Evolutionary conservation across 83 land plant genomes (phyloP).

Genomic region (Diphasiastrum complanatum): DNA sequence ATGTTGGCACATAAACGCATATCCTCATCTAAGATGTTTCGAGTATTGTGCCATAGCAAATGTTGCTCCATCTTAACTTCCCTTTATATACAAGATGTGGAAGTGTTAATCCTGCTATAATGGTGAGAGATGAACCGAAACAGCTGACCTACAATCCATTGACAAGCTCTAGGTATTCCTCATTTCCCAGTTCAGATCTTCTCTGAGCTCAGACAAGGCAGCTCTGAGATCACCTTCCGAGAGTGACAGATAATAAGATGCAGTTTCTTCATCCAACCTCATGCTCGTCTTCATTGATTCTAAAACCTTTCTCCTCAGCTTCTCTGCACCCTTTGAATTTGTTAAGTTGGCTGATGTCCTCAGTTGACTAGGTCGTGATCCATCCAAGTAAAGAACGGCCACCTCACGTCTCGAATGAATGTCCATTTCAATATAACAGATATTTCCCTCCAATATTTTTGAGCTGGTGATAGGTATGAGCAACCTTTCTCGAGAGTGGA

Average conservation of each 20-base stretch:
- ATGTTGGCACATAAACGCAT: no score
- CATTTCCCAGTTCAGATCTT: slow-evolving; percentile 26
- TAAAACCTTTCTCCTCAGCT: slow-evolving; percentile 39
- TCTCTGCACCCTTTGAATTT: slow-evolving; percentile 12
- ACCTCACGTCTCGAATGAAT: slow-evolving; percentile 69
- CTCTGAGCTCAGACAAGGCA: slow-evolving; percentile 20
- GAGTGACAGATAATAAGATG: slow-evolving; percentile 68
- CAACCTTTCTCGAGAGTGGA: slow-evolving; percentile 74
- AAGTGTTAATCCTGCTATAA: no score
- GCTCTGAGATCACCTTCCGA: slow-evolving; percentile 52
- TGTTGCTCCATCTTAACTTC: no score
- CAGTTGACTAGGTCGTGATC: slow-evolving; percentile 31
- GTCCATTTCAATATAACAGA: slow-evolving; percentile 82
- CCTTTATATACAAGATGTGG: no score
- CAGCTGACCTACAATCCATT: no score
- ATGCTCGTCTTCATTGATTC: slow-evolving; percentile 72
- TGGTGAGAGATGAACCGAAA: no score
- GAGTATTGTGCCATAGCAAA: no score
- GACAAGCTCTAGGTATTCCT: no score
- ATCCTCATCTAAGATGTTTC: no score
- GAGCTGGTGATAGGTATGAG: slow-evolving; percentile 63
- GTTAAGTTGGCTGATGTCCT: slow-evolving; percentile 10
- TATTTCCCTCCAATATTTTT: slow-evolving; percentile 40
- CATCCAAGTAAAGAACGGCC: slow-evolving; percentile 74
- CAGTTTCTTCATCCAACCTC: slow-evolving; percentile 79